phyloP scores from a whole-genome alignment of 148 eudicot species.

The Salicornia ramosissima region DNA sequence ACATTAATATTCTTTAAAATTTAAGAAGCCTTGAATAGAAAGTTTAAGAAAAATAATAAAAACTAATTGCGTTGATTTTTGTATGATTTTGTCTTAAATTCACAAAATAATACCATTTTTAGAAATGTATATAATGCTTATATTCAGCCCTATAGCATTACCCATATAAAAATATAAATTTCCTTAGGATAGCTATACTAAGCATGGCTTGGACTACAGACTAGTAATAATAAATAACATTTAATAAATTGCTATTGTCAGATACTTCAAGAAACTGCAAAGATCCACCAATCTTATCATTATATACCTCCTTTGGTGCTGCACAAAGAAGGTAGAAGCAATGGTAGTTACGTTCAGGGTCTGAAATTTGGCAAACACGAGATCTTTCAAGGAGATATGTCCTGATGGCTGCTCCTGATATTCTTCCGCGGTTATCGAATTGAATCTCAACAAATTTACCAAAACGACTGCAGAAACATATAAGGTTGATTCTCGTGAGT shows the following conservation, averaged over 20 bases:
- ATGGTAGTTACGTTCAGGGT: conserved; percentile 91
- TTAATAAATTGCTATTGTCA: conserved; percentile 18
- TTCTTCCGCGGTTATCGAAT: conserved; percentile 80
- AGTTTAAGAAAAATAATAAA: no score
- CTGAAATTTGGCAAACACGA: conserved; percentile 86
- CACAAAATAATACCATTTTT: no score
- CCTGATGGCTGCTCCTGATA: conserved; percentile 93
- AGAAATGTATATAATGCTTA: no score
- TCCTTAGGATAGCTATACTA: no score
- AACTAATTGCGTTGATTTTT: no score
- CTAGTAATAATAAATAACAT: conserved; percentile 21
- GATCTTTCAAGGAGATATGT: conserved; percentile 95
- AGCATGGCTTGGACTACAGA: no score
- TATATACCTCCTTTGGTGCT: conserved; percentile 61
- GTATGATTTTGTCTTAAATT: no score
- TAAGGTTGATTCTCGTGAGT: conserved; percentile 1
- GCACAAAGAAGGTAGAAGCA: conserved; percentile 91
- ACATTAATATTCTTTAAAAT: no score
- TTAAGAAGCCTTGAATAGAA: no score
- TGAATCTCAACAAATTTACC: conserved; percentile 94
- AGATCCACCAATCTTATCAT: conserved; percentile 10
- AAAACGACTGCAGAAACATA: conserved; percentile 63
- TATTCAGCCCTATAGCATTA: no score
- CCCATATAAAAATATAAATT: no score
- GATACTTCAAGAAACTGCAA: conserved; percentile 2